phyloP scores from a whole-genome alignment of 2,329 filamentous ascomycete species.

The Apiospora hydei region DNA sequence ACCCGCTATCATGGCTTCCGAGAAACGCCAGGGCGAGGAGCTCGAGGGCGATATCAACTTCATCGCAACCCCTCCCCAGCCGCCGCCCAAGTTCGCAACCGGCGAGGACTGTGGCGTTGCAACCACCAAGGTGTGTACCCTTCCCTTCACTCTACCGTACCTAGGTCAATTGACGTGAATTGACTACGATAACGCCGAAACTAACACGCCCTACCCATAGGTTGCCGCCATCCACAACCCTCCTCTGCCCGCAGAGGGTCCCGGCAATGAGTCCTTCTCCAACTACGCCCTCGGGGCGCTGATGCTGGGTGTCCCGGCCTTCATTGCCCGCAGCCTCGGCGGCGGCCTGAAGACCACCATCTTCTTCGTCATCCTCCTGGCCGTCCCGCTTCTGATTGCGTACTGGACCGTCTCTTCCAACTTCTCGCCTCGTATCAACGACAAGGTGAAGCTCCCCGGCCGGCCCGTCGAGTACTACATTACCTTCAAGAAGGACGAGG shows the following conservation, averaged over 20 bases:
- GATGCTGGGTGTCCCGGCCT: conserved; percentile 74
- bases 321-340: conserved; percentile 78
- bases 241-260: conserved; percentile 84
- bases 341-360: conserved; percentile 86
- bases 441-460: conserved; percentile 84
- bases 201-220: conserved; percentile 50
- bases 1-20: conserved; percentile 30
- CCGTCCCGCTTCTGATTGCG: conserved; percentile 75
- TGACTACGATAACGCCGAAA: conserved; percentile 8
- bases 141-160: not conserved
- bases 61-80: conserved; percentile 48
- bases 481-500: conserved; percentile 70
- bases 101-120: conserved; percentile 66
- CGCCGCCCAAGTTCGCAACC: conserved; percentile 69
- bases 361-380: conserved; percentile 80
- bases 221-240: conserved; percentile 89
- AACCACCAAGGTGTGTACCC: conserved; percentile 53
- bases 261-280: conserved; percentile 84
- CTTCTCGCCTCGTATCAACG: conserved; percentile 85
- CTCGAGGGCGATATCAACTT: conserved; percentile 51
- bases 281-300: conserved; percentile 76
- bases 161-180: not conserved
- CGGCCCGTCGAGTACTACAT: conserved; percentile 88
- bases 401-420: conserved; percentile 83
- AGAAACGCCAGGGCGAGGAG: conserved; percentile 32